Evolutionary conservation across 2,329 filamentous ascomycete genomes (phyloP).

Genomic region (Diaporthe aspalathi): DNA sequence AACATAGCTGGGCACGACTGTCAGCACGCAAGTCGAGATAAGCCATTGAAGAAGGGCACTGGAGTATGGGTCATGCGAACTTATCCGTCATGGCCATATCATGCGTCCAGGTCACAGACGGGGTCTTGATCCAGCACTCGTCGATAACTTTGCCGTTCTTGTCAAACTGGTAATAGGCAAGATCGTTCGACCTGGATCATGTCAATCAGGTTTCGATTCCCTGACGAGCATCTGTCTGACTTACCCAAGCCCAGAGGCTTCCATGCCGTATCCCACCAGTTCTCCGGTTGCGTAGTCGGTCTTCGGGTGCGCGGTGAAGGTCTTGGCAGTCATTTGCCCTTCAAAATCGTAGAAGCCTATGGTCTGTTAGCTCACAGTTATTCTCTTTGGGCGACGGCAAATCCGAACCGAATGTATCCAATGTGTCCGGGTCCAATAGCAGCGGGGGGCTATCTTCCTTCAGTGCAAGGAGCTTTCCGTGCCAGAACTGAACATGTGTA

Average conservation of each 20-base stretch:
- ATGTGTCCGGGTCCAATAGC: not conserved
- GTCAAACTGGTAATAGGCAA: not conserved
- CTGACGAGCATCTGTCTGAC: not conserved
- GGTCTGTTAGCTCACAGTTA: not conserved
- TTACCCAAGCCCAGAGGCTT: slow-evolving; percentile 4
- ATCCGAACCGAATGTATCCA: not conserved
- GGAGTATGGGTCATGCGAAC: not conserved
- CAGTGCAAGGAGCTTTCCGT: not conserved
- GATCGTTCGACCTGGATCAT: not conserved
- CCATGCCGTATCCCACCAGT: not conserved
- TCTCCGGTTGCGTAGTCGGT: not conserved
- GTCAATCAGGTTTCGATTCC: not conserved
- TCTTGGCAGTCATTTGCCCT: not conserved
- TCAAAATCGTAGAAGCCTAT: slow-evolving; percentile 1
- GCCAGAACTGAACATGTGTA: slow-evolving; percentile 2
- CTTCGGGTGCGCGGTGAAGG: slow-evolving; percentile 1
- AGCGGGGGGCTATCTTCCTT: slow-evolving; percentile 9
- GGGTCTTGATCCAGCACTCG: slow-evolving; percentile 11
- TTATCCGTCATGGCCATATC: slow-evolving; percentile 11
- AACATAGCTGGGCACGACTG: not conserved
- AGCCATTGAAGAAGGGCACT: not conserved
- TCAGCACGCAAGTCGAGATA: not conserved
- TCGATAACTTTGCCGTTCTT: not conserved
- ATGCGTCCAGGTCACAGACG: not conserved
- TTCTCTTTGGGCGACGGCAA: not conserved